A percentile compares a stretch with the other conserved stretches of the same genome.
Evolutionary conservation across 1,284 basidiomycete genomes (phyloP).

Genomic region (Cryptococcus neoformans): DNA sequence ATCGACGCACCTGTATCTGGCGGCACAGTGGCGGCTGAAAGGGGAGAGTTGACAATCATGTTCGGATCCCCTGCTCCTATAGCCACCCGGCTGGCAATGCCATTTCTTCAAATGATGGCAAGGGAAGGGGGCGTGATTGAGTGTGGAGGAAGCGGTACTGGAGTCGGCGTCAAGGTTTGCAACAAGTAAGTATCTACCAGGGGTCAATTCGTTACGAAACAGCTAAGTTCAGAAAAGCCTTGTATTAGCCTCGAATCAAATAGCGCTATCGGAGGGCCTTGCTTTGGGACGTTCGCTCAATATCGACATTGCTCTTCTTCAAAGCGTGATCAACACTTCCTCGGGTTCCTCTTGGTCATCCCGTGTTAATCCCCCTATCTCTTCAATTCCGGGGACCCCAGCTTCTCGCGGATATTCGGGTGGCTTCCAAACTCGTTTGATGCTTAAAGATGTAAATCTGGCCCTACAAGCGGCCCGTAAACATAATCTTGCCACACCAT

Average conservation of each 20-base stretch:
- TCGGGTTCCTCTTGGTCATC: constrained; percentile 45
- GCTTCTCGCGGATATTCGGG: constrained; percentile 36
- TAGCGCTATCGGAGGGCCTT: constrained; percentile 44
- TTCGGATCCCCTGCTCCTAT: constrained; percentile 30
- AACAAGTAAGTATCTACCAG: constrained; percentile 38
- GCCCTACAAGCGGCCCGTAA: constrained; percentile 37
- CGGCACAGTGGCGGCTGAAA: constrained; percentile 36
- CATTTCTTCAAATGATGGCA: constrained; percentile 41
- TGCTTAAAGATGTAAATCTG: constrained; percentile 46
- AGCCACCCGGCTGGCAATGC: constrained; percentile 31
- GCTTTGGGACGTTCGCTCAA: constrained; percentile 37
- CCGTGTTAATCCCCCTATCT: constrained; percentile 37
- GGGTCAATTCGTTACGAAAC: neutral
- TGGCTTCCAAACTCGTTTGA: constrained; percentile 43
- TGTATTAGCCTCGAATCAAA: constrained; percentile 47
- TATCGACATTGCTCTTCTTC: constrained; percentile 35
- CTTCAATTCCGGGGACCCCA: constrained; percentile 31
- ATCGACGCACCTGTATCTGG: constrained; percentile 46
- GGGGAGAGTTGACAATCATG: constrained; percentile 44
- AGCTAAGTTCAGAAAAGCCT: constrained; percentile 22
- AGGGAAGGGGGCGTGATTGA: constrained; percentile 34
- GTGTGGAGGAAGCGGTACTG: constrained; percentile 40
- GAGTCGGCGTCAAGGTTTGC: constrained; percentile 45
- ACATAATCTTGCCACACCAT: constrained; percentile 34
- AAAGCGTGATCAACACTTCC: constrained; percentile 41